These are phyloP conservation scores for Bipolaris cookei DNA, from an alignment of 2,329 filamentous ascomycete genomes.

Conservation along the genomic window DNA sequence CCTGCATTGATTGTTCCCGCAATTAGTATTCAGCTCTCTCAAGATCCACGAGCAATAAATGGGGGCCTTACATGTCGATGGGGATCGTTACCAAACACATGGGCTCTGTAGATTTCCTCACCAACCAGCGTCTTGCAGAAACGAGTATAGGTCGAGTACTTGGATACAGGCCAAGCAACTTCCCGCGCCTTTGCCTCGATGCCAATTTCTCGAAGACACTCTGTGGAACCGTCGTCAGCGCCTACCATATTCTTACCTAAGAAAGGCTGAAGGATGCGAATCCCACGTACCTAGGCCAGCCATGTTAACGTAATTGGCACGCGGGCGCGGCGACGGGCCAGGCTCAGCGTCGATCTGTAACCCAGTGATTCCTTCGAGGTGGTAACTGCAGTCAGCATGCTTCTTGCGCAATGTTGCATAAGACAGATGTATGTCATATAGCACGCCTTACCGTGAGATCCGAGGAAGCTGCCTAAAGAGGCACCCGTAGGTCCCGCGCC, in stretches of 20 bases:
- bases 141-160: constrained; percentile 8
- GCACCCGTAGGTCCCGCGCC: constrained; percentile 11
- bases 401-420: not conserved
- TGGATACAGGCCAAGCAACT: constrained; percentile 2
- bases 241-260: not conserved
- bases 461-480: constrained; percentile 7
- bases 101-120: constrained; percentile 8
- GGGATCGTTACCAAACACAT: constrained; percentile 12
- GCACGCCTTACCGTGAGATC: constrained; percentile 1
- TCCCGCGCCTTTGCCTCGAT: constrained; percentile 6
- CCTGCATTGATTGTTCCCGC: not conserved
- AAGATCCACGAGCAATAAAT: not conserved
- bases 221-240: not conserved
- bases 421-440: not conserved
- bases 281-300: constrained; percentile 6
- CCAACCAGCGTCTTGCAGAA: constrained; percentile 9
- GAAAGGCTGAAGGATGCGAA: not conserved
- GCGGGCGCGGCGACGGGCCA: constrained; percentile 4
- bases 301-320: constrained; percentile 12
- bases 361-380: constrained; percentile 1
- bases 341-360: constrained; percentile 3
- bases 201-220: constrained; percentile 10
- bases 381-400: not conserved
- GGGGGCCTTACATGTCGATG: constrained; percentile 8
- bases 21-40: not conserved